Evolutionary conservation across 2,329 filamentous ascomycete species (phyloP), one percentile per base, ranked within the genome.

Genomic region (Pezicula radicicola): DNA sequence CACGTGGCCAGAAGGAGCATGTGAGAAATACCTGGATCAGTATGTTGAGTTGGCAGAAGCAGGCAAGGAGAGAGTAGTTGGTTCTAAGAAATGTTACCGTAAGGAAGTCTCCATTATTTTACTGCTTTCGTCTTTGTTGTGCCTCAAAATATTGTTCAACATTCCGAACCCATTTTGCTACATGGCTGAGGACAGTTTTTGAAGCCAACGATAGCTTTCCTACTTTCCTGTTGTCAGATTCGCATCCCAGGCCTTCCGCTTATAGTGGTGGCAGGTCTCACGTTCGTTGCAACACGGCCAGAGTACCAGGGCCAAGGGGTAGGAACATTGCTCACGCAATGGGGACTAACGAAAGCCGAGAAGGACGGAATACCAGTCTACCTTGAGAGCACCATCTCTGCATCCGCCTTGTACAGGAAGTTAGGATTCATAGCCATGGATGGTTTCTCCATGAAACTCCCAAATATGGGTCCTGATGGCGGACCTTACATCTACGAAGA

Each of bases 301-400:
- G 41, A 54, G 2, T 57, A 49, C 50, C 53, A 50, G 46, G 51
- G 56, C 16, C 58, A 54, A n/a, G 63, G 63, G 16, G 60, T 59
- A 4, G 63, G 54, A 37, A 60, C 59, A 7, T 37, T 61, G 25
- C 46, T 66, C 27, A 57, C 51, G 8, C 46, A 62, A 42, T 64
- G 63, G 61, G 63, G 61, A 8, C 49, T 63, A 6, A 30, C 44
- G 18, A 55, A 42, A 37, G 59, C 57, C 12, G 50, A 53, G 49
- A 27, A 49, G n/a, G 56, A 63, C 7, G 48, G 54, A 27, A 30
- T 60, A 9, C 58, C 58, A 8, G 53, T 63, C 4, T 62, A 64
- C 48, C 52, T 63, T 25, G 63, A 65, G 21, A 64, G 61, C n/a
- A 62, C 60, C 1, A 15, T 63, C 35, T 8, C 50, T 19, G 60